Conservation (phyloP, 1,284 basidiomycete species). For the Rugiboletus extremiorientalis region DNA sequence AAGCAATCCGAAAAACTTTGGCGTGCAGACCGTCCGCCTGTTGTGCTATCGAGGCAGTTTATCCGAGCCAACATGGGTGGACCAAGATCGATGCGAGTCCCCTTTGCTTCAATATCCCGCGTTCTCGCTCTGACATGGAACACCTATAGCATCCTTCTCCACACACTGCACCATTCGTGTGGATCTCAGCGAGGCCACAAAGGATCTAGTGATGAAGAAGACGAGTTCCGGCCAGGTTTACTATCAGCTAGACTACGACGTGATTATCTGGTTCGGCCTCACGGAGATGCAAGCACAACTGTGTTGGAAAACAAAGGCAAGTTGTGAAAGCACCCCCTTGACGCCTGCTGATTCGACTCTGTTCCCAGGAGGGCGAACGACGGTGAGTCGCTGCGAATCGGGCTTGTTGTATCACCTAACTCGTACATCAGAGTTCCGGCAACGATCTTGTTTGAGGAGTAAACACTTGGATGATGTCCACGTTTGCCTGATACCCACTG, state of each 20-base stretch:
- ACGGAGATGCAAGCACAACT: slow-evolving; percentile 6
- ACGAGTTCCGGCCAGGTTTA: neutral
- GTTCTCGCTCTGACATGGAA: neutral
- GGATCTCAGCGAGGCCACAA: slow-evolving; percentile 2
- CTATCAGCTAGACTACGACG: slow-evolving; percentile 15
- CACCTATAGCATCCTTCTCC: neutral
- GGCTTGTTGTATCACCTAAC: neutral
- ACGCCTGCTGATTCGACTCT: neutral
- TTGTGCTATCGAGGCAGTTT: slow-evolving; percentile 5
- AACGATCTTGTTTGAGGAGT: neutral
- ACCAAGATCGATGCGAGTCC: slow-evolving; percentile 7
- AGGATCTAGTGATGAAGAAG: neutral
- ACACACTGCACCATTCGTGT: neutral
- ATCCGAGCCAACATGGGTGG: slow-evolving; percentile 9
- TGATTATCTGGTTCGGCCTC: slow-evolving; percentile 4
- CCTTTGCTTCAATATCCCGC: neutral
- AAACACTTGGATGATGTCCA: too few relatives aligned
- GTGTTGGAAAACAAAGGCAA: slow-evolving; percentile 5
- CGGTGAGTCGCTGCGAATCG: neutral
- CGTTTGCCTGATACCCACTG: too few relatives aligned
- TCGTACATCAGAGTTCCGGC: neutral
- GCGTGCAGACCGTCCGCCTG: neutral
- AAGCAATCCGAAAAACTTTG: neutral
- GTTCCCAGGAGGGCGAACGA: neutral
- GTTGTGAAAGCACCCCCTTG: neutral